phyloP scores from a whole-genome alignment of 2,329 filamentous ascomycete genomes.

The Myriangium duriaei region DNA sequence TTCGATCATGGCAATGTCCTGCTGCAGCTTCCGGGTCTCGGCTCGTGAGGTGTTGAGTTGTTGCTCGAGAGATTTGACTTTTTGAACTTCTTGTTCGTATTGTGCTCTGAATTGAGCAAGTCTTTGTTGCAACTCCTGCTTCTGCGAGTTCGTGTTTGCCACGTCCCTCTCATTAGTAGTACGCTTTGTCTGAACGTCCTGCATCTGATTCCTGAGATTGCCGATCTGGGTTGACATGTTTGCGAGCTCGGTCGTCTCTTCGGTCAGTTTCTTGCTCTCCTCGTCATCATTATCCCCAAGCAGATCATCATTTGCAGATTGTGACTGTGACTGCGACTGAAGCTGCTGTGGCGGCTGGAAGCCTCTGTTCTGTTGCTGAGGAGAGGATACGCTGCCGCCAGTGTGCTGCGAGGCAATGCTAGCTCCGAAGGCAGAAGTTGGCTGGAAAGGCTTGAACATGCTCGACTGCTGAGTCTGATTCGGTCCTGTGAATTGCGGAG shows the following conservation, averaged over 20 bases:
- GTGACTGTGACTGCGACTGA: slow-evolving; percentile 17
- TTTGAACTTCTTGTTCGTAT: slow-evolving; percentile 87
- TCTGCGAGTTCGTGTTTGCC: slow-evolving; percentile 69
- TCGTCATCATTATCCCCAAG: slow-evolving; percentile 85
- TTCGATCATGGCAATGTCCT: slow-evolving; percentile 73
- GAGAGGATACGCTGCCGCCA: slow-evolving; percentile 42
- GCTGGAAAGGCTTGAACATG: slow-evolving; percentile 77
- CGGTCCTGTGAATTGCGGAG: slow-evolving; percentile 21
- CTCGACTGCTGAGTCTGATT: slow-evolving; percentile 26
- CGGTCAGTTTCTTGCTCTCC: slow-evolving; percentile 73
- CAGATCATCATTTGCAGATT: slow-evolving; percentile 60
- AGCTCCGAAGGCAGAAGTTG: slow-evolving; percentile 84
- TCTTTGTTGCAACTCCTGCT: slow-evolving; percentile 83
- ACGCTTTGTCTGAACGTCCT: slow-evolving; percentile 77
- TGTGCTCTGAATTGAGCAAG: slow-evolving; percentile 73
- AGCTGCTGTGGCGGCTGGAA: slow-evolving; percentile 25
- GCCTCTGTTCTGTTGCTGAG: slow-evolving; percentile 25
- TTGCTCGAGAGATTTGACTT: slow-evolving; percentile 73
- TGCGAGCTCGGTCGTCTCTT: slow-evolving; percentile 82
- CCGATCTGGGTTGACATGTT: slow-evolving; percentile 95
- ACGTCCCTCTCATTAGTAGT: slow-evolving; percentile 68
- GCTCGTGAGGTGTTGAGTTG: slow-evolving; percentile 62
- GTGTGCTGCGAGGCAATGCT: slow-evolving; percentile 66
- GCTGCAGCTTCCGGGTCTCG: slow-evolving; percentile 73
- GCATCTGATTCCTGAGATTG: slow-evolving; percentile 83